A percentile compares a stretch with the other conserved stretches of the same genome.
phyloP scores from a whole-genome alignment of 208 protist genomes.

The Blechomonas ayalai region DNA sequence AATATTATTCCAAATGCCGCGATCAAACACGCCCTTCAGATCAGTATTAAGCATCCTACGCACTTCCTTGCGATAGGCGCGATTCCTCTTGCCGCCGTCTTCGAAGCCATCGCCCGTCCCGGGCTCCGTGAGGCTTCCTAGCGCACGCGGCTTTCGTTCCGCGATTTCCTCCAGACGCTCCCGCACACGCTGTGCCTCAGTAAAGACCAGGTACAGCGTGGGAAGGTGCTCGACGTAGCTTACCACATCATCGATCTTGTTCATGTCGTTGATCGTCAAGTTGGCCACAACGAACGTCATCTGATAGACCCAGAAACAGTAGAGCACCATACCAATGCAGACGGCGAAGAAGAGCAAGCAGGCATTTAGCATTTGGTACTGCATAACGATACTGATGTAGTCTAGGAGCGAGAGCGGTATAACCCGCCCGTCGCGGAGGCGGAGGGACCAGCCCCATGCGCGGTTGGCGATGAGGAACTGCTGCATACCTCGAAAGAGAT shows the following conservation, averaged over 20 bases:
- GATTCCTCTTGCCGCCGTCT: conserved; percentile 36
- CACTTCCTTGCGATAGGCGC: conserved; percentile 54
- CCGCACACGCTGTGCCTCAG: conserved; percentile 49
- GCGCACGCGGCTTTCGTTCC: conserved; percentile 32
- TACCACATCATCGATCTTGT: conserved; percentile 79
- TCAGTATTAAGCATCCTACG: conserved; percentile 37
- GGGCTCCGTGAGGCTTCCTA: conserved; percentile 33
- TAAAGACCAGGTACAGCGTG: conserved; percentile 47
- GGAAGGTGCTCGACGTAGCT: conserved; percentile 44
- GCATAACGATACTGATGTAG: conserved; percentile 60
- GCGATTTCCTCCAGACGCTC: conserved; percentile 39
- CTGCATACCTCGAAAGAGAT: conserved; percentile 46
- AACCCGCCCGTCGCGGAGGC: conserved; percentile 9
- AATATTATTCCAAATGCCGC: conserved; percentile 62
- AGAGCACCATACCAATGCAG: conserved; percentile 65
- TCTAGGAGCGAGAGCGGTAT: conserved; percentile 30
- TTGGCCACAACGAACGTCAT: conserved; percentile 71
- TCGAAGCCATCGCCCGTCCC: conserved; percentile 24
- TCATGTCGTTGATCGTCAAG: conserved; percentile 84
- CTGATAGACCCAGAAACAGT: conserved; percentile 75
- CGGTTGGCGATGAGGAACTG: conserved; percentile 39
- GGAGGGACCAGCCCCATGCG: conserved; percentile 62
- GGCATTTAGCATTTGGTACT: conserved; percentile 41
- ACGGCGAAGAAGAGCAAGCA: conserved; percentile 75
- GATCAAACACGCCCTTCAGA: conserved; percentile 63